A percentile compares a stretch with the other conserved stretches of the same genome.
These are phyloP conservation scores for Fomitopsis schrenkii DNA, from an alignment of 1,284 basidiomycete genomes.

Conservation along the genomic window DNA sequence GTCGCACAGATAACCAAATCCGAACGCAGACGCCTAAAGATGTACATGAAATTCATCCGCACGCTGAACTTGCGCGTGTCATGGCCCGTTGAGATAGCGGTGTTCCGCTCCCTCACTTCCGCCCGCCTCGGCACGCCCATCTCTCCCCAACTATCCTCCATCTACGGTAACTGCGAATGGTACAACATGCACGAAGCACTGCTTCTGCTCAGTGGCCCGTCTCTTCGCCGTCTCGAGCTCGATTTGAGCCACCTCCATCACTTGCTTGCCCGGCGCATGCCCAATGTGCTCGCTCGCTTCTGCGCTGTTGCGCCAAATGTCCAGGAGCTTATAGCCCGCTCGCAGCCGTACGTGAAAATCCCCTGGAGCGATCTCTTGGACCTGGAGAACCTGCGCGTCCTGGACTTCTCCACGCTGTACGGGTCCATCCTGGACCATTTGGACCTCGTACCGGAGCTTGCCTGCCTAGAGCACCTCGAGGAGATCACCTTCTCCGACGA, in stretches of 20 bases:
- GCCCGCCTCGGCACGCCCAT: not conserved
- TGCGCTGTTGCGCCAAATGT: too few relatives aligned
- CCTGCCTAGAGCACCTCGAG: not conserved
- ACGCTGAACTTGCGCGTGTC: not conserved
- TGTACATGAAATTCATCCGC: not conserved
- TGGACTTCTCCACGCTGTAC: too few relatives aligned
- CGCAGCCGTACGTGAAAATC: too few relatives aligned
- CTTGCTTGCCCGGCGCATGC: too few relatives aligned
- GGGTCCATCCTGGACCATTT: too few relatives aligned
- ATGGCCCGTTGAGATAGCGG: not conserved
- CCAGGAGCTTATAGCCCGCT: too few relatives aligned
- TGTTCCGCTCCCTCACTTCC: not conserved
- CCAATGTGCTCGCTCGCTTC: not conserved
- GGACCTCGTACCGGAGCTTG: too few relatives aligned
- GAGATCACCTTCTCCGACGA: not conserved
- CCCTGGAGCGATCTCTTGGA: too few relatives aligned
- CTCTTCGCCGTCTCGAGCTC: not conserved
- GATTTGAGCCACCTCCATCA: not conserved
- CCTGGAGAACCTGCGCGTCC: too few relatives aligned
- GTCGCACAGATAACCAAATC: not conserved
- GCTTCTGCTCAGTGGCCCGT: not conserved
- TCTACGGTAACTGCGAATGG: not conserved
- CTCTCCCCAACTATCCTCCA: not conserved
- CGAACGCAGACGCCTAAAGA: not conserved
- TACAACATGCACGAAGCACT: not conserved